Evolutionary conservation across 257 asterid species (phyloP), one percentile per base, ranked within the genome.

Genomic region (Leptodermis oblonga): DNA sequence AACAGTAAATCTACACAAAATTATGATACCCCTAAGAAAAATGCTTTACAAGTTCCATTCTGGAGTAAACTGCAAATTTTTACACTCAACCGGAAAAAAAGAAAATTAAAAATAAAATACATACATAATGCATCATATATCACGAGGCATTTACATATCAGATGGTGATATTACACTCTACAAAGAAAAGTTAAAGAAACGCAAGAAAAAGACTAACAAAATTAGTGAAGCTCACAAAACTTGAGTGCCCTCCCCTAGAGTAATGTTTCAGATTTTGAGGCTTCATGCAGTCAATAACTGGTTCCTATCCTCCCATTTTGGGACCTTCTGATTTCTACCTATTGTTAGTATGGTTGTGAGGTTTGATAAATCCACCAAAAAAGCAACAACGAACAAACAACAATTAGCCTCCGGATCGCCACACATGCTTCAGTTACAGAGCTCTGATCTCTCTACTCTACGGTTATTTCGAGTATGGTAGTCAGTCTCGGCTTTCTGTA

Each of bases 401-500:
- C 97, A 62, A 84, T 86, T 3, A 91, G 90, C 37, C 97, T 87
- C 5, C 93, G 87, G 75, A 87, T 45, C 17, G 96, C 96, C 97
- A 89, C 86, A 79, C 96, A 87, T 1, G 97, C 96, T 53, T 96
- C 97, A 14, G 54, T 31, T 18, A 11, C 8, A n/a, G 2, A 5
- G 45, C 36, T 58, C 65, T 46, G 52, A 23, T 45, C 73, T 70
- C 75, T 69, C 88, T 90, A 88, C 82, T 94, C 97, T 42, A 89
- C 81, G 25, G 97, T 91, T 54, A 94, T 89, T 74, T 91, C 96
- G 72, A 94, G 78, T 59, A 94, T 65, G 8, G 98, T 88, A 23
- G 99, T 94, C 36, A 94, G 92, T 73, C 99, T 81, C 18, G 99
- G 97, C 75, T 79, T 91, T 76, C 87, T 92, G 55, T 94, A 94